These are phyloP conservation scores for Chlorella vulgaris DNA, from an alignment of 139 green algal species.

Conservation along the genomic window DNA sequence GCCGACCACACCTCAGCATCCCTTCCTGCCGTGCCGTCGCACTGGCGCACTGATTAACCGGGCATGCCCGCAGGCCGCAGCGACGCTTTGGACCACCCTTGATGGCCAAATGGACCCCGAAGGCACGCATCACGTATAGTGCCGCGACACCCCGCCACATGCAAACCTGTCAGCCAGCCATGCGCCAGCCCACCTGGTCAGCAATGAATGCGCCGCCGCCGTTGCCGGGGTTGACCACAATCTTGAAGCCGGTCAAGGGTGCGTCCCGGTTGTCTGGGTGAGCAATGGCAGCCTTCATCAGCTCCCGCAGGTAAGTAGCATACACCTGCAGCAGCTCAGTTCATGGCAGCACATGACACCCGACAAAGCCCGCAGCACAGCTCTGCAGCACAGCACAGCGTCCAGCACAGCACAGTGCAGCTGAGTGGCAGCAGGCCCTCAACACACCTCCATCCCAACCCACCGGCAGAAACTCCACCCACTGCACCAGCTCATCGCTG, in stretches of 20 bases:
- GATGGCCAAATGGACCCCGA: no score
- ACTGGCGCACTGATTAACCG: no score
- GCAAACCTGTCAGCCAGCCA: no score
- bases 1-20: no score
- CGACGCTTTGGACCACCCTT: no score
- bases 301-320: constrained; percentile 62
- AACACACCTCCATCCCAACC: not conserved
- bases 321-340: constrained; percentile 55
- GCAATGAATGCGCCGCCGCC: constrained; percentile 91
- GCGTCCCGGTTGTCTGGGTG: constrained; percentile 50
- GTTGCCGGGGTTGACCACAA: constrained; percentile 77
- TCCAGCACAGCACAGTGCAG: not conserved
- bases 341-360: not conserved
- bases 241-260: constrained; percentile 70
- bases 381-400: not conserved
- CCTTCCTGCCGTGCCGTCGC: no score
- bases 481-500: constrained; percentile 17
- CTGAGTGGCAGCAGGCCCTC: not conserved
- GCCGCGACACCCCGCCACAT: not conserved
- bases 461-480: constrained; percentile 51
- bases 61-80: no score
- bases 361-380: not conserved
- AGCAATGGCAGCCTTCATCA: constrained; percentile 73
- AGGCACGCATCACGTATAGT: not conserved
- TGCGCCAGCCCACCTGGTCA: constrained; percentile 70